Conservation (phyloP, 768 basidiomycete genomes). For the Russula emetica region DNA sequence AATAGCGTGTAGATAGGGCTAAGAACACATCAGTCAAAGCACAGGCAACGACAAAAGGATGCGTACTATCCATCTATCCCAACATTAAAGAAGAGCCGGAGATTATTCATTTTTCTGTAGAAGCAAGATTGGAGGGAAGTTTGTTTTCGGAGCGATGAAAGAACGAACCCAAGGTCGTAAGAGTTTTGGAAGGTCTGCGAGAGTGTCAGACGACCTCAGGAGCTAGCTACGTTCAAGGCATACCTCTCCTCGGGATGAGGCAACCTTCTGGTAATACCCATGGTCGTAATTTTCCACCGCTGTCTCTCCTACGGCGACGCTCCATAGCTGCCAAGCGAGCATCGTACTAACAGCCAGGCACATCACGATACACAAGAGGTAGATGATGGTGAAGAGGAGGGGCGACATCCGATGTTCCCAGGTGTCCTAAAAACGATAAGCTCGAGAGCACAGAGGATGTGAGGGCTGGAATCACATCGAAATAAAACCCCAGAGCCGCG, state of each 20-base stretch:
- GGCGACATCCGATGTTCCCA: slow-evolving; percentile 52
- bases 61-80: slow-evolving; percentile 79
- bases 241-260: slow-evolving; percentile 66
- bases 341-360: slow-evolving; percentile 71
- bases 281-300: slow-evolving; percentile 89
- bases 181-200: slow-evolving; percentile 77
- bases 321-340: slow-evolving; percentile 68
- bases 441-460: neutral
- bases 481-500: slow-evolving; percentile 52
- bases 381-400: slow-evolving; percentile 65
- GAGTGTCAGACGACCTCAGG: neutral
- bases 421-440: slow-evolving; percentile 25
- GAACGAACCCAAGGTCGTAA: slow-evolving; percentile 79
- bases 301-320: slow-evolving; percentile 73
- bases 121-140: neutral
- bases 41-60: neutral
- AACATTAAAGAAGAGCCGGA: slow-evolving; percentile 84
- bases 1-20: slow-evolving; percentile 79
- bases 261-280: slow-evolving; percentile 66
- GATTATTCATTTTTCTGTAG: slow-evolving; percentile 55
- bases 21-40: neutral
- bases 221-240: slow-evolving; percentile 28
- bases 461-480: slow-evolving; percentile 35
- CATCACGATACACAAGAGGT: slow-evolving; percentile 71
- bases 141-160: neutral